Conservation (phyloP, 2,329 filamentous ascomycete genomes). For the Zasmidium cellare region DNA sequence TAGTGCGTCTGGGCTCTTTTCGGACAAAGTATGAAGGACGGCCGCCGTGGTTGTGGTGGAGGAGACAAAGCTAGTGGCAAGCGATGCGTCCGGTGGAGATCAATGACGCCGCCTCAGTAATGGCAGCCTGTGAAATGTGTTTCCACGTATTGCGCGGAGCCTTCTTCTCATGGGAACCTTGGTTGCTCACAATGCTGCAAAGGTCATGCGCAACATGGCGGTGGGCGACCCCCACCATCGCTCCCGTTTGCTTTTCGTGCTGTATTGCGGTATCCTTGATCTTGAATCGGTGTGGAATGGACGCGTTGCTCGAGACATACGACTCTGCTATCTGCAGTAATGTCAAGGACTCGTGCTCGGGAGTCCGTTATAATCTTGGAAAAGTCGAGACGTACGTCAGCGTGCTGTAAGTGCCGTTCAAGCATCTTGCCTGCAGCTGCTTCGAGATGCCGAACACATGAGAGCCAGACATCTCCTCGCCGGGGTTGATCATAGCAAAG, state of each 20-base stretch:
- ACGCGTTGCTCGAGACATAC: not conserved
- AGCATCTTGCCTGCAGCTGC: too few species aligned
- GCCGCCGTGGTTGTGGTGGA: too few species aligned
- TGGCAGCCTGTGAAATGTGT: not conserved
- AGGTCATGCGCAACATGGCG: not conserved
- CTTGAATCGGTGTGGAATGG: not conserved
- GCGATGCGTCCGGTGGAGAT: too few species aligned
- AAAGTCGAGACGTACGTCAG: too few species aligned
- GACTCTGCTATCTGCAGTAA: too few species aligned
- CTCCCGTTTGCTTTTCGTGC: not conserved
- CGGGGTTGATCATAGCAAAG: too few species aligned
- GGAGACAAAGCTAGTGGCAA: not conserved
- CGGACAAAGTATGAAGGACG: not conserved
- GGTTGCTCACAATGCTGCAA: not conserved
- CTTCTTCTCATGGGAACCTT: not conserved
- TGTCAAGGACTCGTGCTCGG: not conserved
- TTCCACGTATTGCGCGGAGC: not conserved
- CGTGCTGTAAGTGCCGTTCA: too few species aligned
- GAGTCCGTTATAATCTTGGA: not conserved
- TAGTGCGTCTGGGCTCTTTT: not conserved
- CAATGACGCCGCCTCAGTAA: not conserved
- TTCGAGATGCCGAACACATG: too few species aligned
- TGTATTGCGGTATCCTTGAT: not conserved
- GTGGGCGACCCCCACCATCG: not conserved
- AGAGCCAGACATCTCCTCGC: too few species aligned